Base-by-base conservation (phyloP, 2,329 filamentous ascomycete species). In the Laburnicola sp. region DNA sequence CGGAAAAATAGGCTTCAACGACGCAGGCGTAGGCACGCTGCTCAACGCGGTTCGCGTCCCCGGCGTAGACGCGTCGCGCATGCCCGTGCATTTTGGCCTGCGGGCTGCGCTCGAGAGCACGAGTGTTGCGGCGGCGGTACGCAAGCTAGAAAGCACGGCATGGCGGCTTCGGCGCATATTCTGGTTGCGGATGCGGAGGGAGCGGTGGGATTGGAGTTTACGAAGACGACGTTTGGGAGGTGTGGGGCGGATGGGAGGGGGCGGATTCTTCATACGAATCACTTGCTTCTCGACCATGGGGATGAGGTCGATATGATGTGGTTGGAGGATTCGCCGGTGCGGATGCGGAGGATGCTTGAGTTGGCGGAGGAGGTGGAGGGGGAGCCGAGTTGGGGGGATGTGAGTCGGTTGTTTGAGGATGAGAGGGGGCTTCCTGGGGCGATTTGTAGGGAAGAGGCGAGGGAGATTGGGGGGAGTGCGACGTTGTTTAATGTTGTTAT, bases 1-100 rank as follows among this genome's bases (percentile, higher is more conserved):
- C 30, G 84, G 83, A 10, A 88, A 88, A 66, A 86, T 87, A 22
- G 85, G 85, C 0, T 74, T 87, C 57, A 88, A 88, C 60, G 73
- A 71, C 11, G 62, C 66, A 0, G 82, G 84, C 0, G 82, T 87
- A 0, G 84, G 83, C 0, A 79, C 80, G 0, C 81, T 80, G 37
- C 72, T 87, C 6, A 87, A 87, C 53, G 85, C 84, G 0, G 84
- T 87, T 53, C 76, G 78, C 34, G 82, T 81, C 3, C 75, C 76
- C 2, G 82, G 83, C 1, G 77, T 85, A 41, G 75, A 83, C 59
- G 59, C 68, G 2, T 66, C 68, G 1, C 78, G 76, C 6, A 59
- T 86, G 2, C 84, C 85, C 0, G 79, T 84, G n/a, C 85, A 87
- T 60, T 71, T 87, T 5, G 83, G 81, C 0, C 74, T 87, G 4